Evolutionary conservation across 2,329 filamentous ascomycete genomes (phyloP).

Genomic region (Xylariaceae sp.): DNA sequence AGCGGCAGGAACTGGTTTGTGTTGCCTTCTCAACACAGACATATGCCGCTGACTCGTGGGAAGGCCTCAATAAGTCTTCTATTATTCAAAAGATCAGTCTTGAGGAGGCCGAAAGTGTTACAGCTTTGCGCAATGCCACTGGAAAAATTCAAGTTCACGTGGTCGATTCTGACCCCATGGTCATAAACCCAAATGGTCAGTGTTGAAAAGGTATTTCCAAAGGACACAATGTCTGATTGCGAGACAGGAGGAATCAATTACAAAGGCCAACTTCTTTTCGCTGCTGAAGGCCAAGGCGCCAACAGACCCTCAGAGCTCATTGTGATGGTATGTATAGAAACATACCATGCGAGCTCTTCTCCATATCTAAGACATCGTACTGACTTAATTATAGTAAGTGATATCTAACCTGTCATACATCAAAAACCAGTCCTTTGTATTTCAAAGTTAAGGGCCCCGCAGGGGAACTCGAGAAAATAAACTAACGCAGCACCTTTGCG

Average conservation of each 20-base stretch:
- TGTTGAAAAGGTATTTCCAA: neutral
- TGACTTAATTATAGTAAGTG: no score
- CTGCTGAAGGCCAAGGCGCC: constrained; percentile 49
- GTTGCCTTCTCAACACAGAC: neutral
- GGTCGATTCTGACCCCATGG: constrained; percentile 41
- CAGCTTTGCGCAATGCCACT: constrained; percentile 36
- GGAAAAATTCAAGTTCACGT: constrained; percentile 41
- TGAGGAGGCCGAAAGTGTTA: constrained; percentile 40
- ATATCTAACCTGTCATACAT: no score
- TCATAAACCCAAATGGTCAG: constrained; percentile 51
- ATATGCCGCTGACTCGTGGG: constrained; percentile 11
- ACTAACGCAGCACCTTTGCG: no score
- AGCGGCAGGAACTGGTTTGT: constrained; percentile 42
- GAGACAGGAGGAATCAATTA: constrained; percentile 48
- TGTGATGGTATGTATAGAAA: constrained; percentile 30
- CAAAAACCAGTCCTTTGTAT: no score
- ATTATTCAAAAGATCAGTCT: constrained; percentile 51
- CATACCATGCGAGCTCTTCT: neutral
- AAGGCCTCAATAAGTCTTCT: constrained; percentile 47
- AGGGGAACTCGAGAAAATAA: no score
- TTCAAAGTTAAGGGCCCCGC: no score
- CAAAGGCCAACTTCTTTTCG: constrained; percentile 47
- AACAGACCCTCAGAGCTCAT: constrained; percentile 39
- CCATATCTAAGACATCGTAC: no score
- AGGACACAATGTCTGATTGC: neutral